Percentiles rank a stretch among this genome's conserved stretches.
Evolutionary conservation across 768 basidiomycete genomes (phyloP).

Genomic region (Gloeostereum incarnatum): DNA sequence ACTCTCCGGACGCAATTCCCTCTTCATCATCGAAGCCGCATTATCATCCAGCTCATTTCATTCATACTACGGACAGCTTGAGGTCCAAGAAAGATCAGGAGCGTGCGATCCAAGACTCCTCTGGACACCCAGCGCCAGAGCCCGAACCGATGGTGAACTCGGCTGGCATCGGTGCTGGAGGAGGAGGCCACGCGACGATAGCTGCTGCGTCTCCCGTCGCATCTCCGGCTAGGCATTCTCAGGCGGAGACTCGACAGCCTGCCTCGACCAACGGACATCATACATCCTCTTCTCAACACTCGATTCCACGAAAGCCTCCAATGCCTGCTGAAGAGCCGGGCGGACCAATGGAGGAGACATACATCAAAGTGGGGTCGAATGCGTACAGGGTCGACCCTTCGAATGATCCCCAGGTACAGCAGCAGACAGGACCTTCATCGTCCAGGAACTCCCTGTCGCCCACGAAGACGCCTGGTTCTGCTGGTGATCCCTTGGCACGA

Average conservation of each 20-base stretch:
- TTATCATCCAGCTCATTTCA: slow-evolving; percentile 42
- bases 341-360: slow-evolving; percentile 56
- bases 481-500: slow-evolving; percentile 55
- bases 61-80: slow-evolving; percentile 32
- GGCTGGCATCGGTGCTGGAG: slow-evolving; percentile 68
- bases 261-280: slow-evolving; percentile 15
- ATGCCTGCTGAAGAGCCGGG: slow-evolving; percentile 52
- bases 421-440: slow-evolving; percentile 15
- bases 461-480: slow-evolving; percentile 18
- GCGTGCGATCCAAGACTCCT: slow-evolving; percentile 15
- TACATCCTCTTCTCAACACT: slow-evolving; percentile 14
- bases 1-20: slow-evolving; percentile 54
- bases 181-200: no score
- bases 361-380: slow-evolving; percentile 60
- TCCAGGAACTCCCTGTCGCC: slow-evolving; percentile 18
- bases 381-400: slow-evolving; percentile 59
- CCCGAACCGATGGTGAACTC: slow-evolving; percentile 45
- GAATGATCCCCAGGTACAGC: slow-evolving; percentile 51
- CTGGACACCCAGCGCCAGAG: slow-evolving; percentile 25
- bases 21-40: slow-evolving; percentile 47
- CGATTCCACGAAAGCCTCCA: slow-evolving; percentile 12
- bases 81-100: no score
- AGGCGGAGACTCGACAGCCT: slow-evolving; percentile 16
- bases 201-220: slow-evolving; percentile 2
- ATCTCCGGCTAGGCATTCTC: no score